These are phyloP conservation scores for Pyrenula aspistea DNA, from an alignment of 495 filamentous ascomycete genomes.

Conservation along the genomic window DNA sequence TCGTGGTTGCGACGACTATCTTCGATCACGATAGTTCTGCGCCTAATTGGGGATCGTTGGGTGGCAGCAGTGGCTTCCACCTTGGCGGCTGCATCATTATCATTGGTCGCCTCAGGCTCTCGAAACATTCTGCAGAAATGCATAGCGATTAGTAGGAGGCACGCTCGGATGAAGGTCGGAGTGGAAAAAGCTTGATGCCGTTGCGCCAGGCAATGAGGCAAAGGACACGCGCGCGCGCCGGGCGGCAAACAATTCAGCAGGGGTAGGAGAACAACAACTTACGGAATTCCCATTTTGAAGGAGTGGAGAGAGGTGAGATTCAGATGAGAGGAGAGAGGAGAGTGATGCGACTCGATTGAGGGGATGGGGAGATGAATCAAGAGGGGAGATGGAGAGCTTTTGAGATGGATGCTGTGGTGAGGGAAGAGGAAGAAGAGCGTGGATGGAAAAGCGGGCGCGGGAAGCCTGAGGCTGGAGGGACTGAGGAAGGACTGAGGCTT, in stretches of 20 bases:
- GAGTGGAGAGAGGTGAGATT: neutral
- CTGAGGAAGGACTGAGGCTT: neutral
- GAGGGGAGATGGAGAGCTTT: neutral
- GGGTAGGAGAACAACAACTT: constrained; percentile 37
- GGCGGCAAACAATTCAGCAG: constrained; percentile 7
- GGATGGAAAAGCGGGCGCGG: neutral
- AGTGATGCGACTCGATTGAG: neutral
- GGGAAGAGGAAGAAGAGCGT: neutral
- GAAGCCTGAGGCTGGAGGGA: neutral
- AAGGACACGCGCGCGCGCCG: constrained; percentile 17
- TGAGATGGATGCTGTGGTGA: neutral
- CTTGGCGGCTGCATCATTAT: constrained; percentile 23
- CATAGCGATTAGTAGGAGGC: neutral
- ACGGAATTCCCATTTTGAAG: constrained; percentile 67
- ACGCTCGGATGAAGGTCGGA: neutral
- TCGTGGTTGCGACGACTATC: neutral
- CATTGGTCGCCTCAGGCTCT: constrained; percentile 42
- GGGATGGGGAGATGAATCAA: neutral
- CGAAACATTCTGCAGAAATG: constrained; percentile 39
- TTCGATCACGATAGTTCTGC: constrained; percentile 16
- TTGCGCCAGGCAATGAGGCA: constrained; percentile 11
- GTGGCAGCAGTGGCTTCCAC: constrained; percentile 33
- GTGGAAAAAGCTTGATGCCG: constrained; percentile 1
- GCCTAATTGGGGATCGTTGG: constrained; percentile 63
- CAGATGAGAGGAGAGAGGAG: neutral